Conservation (phyloP, 176 grass and related monocot species). For the Thalia dealbata region DNA sequence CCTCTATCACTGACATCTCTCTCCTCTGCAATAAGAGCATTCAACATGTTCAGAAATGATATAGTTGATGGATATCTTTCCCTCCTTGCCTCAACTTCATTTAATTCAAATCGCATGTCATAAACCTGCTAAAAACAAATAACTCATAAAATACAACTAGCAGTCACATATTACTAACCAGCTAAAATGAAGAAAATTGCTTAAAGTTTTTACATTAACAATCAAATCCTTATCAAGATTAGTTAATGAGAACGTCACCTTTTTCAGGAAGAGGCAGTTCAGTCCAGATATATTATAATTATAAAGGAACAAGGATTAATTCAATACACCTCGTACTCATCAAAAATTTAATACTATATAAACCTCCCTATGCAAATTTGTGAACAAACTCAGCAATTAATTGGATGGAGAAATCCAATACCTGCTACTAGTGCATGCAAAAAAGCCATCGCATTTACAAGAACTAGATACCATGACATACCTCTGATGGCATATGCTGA, state of each 20-base stretch:
- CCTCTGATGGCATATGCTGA: constrained; percentile 53
- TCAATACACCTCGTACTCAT: no score
- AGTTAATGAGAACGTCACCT: background rate
- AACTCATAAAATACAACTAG: background rate
- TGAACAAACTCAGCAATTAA: no score
- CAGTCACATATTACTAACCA: background rate
- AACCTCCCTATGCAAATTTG: no score
- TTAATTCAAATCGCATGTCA: constrained; percentile 97
- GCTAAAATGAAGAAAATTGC: no score
- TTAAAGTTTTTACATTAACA: background rate
- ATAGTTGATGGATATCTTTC: constrained; percentile 96
- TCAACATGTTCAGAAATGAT: constrained; percentile 90
- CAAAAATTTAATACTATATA: no score
- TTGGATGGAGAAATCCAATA: no score
- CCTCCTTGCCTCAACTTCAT: constrained; percentile 93
- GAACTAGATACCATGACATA: constrained; percentile 5
- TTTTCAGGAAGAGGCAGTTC: no score
- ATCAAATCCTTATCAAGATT: background rate
- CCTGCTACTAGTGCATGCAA: no score
- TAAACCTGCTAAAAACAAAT: constrained; percentile 41
- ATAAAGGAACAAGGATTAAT: no score
- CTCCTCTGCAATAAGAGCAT: constrained; percentile 90
- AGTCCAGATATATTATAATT: background rate
- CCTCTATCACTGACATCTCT: constrained; percentile 69
- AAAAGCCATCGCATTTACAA: background rate